A percentile compares a stretch with the other conserved stretches of the same genome.
phyloP scores from a whole-genome alignment of 2,329 filamentous ascomycete genomes.

The Dothidotthia symphoricarpi region DNA sequence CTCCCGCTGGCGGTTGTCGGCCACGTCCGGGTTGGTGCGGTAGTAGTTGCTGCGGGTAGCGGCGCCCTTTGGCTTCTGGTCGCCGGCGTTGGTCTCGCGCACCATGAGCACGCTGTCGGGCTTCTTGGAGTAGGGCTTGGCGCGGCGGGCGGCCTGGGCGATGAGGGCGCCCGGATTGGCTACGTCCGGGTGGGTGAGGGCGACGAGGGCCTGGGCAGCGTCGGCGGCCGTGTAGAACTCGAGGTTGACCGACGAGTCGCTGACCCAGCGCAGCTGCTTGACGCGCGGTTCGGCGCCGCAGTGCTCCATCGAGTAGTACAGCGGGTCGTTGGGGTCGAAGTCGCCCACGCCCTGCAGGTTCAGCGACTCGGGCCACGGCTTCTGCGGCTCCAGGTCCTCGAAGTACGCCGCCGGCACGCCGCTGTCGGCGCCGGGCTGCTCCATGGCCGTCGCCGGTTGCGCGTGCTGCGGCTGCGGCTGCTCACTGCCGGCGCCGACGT shows the following conservation, averaged over 20 bases:
- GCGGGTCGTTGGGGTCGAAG: constrained; percentile 76
- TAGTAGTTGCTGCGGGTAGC: constrained; percentile 86
- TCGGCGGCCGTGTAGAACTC: constrained; percentile 63
- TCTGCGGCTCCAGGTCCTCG: constrained; percentile 29
- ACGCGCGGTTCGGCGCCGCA: constrained; percentile 58
- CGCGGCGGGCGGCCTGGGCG: constrained; percentile 63
- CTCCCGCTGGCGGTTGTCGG: constrained; percentile 59
- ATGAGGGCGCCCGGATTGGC: constrained; percentile 44
- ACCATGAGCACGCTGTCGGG: constrained; percentile 70
- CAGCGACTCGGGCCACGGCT: constrained; percentile 61
- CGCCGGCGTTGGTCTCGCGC: constrained; percentile 69
- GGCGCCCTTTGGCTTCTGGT: constrained; percentile 78
- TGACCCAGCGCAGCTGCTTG: constrained; percentile 79
- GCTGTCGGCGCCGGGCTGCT: constrained; percentile 7
- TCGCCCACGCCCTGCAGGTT: constrained; percentile 81
- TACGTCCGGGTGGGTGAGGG: constrained; percentile 53
- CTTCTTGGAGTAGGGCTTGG: constrained; percentile 64
- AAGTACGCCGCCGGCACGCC: constrained; percentile 37
- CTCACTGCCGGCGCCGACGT: constrained; percentile 23
- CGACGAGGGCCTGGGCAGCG: constrained; percentile 54
- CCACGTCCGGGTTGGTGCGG: constrained; percentile 81
- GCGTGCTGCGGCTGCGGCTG: too few relatives aligned
- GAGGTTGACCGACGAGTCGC: constrained; percentile 87
- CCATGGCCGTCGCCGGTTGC: too few relatives aligned
- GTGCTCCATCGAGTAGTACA: constrained; percentile 69